phyloP scores from a whole-genome alignment of 2,329 filamentous ascomycete species.

The Knoxdaviesia proteae region DNA sequence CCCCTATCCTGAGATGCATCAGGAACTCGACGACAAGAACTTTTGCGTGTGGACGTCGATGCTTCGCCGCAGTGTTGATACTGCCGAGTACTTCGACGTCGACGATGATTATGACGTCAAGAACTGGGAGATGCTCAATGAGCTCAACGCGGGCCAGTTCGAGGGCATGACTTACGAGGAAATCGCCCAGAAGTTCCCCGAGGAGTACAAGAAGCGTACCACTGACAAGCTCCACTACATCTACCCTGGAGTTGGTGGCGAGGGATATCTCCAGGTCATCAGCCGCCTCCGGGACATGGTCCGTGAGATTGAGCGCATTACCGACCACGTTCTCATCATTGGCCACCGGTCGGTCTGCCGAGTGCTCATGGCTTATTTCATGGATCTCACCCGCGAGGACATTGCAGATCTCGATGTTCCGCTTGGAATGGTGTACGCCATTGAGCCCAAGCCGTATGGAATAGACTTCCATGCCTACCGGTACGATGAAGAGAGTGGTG shows the following conservation, averaged over 20 bases:
- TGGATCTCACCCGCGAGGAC: slow-evolving; percentile 72
- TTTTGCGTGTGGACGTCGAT: slow-evolving; percentile 99
- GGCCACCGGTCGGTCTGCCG: slow-evolving; percentile 82
- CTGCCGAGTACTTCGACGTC: slow-evolving; percentile 67
- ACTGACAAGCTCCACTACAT: slow-evolving; percentile 87
- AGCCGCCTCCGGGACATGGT: slow-evolving; percentile 90
- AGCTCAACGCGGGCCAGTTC: slow-evolving; percentile 80
- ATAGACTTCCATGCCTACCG: slow-evolving; percentile 92
- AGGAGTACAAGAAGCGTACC: slow-evolving; percentile 64
- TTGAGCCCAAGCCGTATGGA: slow-evolving; percentile 94
- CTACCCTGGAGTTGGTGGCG: slow-evolving; percentile 86
- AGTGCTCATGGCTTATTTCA: slow-evolving; percentile 90
- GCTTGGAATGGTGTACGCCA: slow-evolving; percentile 78
- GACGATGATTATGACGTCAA: slow-evolving; percentile 95
- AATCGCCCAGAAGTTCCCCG: slow-evolving; percentile 56
- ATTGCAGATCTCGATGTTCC: slow-evolving; percentile 91
- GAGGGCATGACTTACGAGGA: slow-evolving; percentile 90
- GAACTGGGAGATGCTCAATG: slow-evolving; percentile 94
- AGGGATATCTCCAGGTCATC: slow-evolving; percentile 93
- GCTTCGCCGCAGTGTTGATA: slow-evolving; percentile 76
- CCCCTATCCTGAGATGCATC: slow-evolving; percentile 69
- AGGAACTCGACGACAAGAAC: slow-evolving; percentile 56
- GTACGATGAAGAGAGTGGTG: slow-evolving; percentile 58
- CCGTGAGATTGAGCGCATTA: slow-evolving; percentile 90
- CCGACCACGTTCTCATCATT: slow-evolving; percentile 81